Base-by-base conservation (phyloP, 1,139 yeast species). In the Hansenula lynferdii region DNA sequence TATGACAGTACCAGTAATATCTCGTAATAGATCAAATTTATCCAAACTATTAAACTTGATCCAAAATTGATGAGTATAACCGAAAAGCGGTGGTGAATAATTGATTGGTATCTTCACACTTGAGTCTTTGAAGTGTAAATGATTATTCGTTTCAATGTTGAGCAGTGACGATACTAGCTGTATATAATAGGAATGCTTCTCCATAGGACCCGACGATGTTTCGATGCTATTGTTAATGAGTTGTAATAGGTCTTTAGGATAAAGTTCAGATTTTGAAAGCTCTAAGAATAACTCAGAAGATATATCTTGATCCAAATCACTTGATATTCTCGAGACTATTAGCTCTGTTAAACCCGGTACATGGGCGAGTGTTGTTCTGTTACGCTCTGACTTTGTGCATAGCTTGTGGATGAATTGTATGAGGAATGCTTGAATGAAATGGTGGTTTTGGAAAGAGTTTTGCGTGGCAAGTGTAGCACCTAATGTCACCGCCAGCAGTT, bases 31-130 rank as follows among this genome's bases (percentile, higher is more conserved):
- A 3, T 37, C 26, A 9, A 35, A 35, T 12, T 48, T 33, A 4
- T 20, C 19, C 14, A 37, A 12, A 5, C 34, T 39, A 26, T 44
- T 47, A 21, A 49, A 26, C 18, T 42, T 46, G 12, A 52, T 25
- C 56, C 56, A 52, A n/a, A 42, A 22, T 23, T 49, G 54, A 7
- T 37, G 23, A 0, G 56, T 53, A 14, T 48, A 50, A 12, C 44
- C 42, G 11, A 32, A 24, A 1, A 33, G 8, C 0, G 10, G 17
- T 3, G 28, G 10, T 11, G 36, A 34, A 2, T 43, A 22, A 0
- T 15, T 21, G 5, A 40, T n/a, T 1, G 37, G 36, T 4, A 49
- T 25, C 1, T 40, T 23, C 1, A 52, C 20, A 0, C 44, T 32
- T 3, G 57, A 45, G 15, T 43, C 39, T 7, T 38, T 30, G 21